Conservation (phyloP, 257 asterid species). For the Capsicum rhomboideum region DNA sequence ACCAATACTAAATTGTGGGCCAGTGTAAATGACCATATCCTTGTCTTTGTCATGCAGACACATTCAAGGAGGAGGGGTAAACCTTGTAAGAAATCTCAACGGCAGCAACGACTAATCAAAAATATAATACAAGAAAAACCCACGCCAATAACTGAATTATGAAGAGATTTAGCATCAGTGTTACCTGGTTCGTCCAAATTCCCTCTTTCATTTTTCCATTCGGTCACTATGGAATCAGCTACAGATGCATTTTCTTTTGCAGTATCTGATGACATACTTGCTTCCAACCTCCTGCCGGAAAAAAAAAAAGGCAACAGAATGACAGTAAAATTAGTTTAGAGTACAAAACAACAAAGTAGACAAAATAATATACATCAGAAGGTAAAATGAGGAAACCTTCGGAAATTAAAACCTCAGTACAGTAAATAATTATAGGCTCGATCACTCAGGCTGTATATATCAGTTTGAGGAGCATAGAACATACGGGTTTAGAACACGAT, state of each 20-base stretch:
- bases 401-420: neutral
- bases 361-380: neutral
- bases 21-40: neutral
- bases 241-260: conserved; percentile 38
- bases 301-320: neutral
- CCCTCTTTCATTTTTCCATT: conserved; percentile 31
- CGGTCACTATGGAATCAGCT: conserved; percentile 41
- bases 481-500: neutral
- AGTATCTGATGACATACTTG: conserved; percentile 48
- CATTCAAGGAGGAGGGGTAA: neutral
- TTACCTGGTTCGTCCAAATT: conserved; percentile 53
- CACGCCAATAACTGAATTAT: neutral
- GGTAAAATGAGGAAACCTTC: neutral
- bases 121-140: neutral
- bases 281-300: conserved; percentile 2
- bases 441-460: neutral
- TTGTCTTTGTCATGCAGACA: neutral
- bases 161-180: conserved; percentile 6
- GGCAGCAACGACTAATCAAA: neutral
- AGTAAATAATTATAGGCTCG: neutral
- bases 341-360: neutral
- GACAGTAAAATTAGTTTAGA: neutral
- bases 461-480: neutral
- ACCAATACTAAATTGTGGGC: neutral
- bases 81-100: neutral